A percentile compares a stretch with the other conserved stretches of the same genome.
Conservation (phyloP, 768 basidiomycete species). For the Hericium coralloides region DNA sequence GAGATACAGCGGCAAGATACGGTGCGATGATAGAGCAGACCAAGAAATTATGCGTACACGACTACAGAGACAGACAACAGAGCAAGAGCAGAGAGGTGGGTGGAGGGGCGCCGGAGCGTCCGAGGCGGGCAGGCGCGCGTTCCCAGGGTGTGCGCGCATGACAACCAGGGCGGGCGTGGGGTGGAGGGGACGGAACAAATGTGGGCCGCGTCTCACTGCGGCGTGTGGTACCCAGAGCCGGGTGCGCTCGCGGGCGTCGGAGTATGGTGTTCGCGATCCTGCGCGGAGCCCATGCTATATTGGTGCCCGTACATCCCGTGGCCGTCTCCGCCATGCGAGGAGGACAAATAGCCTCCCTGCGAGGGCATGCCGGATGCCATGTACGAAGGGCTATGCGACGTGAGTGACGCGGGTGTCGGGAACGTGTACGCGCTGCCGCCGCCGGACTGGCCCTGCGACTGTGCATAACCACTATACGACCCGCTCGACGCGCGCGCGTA, state of each 20-base stretch:
- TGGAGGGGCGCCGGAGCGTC: conserved; percentile 9
- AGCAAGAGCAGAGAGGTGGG: background rate
- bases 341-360: conserved; percentile 3
- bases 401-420: conserved; percentile 10
- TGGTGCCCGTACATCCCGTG: conserved; percentile 9
- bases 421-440: conserved; percentile 3
- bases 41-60: too few relatives aligned
- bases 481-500: background rate
- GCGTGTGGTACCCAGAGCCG: conserved; percentile 25
- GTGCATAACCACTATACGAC: background rate
- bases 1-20: too few relatives aligned
- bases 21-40: too few relatives aligned
- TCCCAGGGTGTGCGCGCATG: background rate
- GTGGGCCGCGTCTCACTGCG: conserved; percentile 16
- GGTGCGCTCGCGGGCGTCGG: conserved; percentile 23
- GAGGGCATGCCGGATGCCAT: conserved; percentile 1
- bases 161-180: background rate
- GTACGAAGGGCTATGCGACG: conserved; percentile 8
- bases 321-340: conserved; percentile 7
- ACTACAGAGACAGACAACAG: too few relatives aligned
- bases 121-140: background rate
- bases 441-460: background rate
- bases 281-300: background rate
- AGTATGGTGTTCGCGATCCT: conserved; percentile 5
- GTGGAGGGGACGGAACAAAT: background rate